phyloP scores from a whole-genome alignment of 2,329 filamentous ascomycete genomes.

The Aspergillus luchuensis region DNA sequence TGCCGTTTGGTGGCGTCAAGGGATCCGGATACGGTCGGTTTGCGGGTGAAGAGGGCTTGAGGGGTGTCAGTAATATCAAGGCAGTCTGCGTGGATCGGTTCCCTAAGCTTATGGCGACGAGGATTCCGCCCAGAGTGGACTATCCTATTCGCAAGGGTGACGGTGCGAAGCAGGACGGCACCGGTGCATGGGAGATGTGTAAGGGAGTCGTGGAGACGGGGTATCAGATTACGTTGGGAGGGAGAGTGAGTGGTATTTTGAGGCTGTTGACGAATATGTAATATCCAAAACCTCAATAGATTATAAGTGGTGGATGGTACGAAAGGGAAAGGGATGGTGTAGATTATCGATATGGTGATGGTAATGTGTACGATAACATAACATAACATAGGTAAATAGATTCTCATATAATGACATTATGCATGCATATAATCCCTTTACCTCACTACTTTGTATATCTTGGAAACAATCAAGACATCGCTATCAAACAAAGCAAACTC shows the following conservation, averaged over 20 bases:
- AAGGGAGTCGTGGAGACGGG: slow-evolving; percentile 50
- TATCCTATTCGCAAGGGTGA: slow-evolving; percentile 74
- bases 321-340: not conserved
- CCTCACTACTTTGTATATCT: not conserved
- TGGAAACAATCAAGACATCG: not conserved
- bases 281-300: not conserved
- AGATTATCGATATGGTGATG: not conserved
- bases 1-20: slow-evolving; percentile 89
- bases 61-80: slow-evolving; percentile 84
- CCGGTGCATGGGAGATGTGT: slow-evolving; percentile 61
- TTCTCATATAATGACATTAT: not conserved
- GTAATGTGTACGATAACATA: not conserved
- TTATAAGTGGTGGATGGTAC: not conserved
- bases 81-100: slow-evolving; percentile 77
- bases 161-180: slow-evolving; percentile 54
- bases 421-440: not conserved
- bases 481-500: not conserved
- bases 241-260: slow-evolving; percentile 40
- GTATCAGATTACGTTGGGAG: slow-evolving; percentile 48
- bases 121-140: slow-evolving; percentile 76
- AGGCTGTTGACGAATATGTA: slow-evolving; percentile 44
- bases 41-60: slow-evolving; percentile 83
- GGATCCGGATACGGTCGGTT: slow-evolving; percentile 93
- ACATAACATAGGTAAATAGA: not conserved
- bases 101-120: slow-evolving; percentile 62